Evolutionary conservation across 345 rosid species (phyloP).

Genomic region (Citrus australasica): DNA sequence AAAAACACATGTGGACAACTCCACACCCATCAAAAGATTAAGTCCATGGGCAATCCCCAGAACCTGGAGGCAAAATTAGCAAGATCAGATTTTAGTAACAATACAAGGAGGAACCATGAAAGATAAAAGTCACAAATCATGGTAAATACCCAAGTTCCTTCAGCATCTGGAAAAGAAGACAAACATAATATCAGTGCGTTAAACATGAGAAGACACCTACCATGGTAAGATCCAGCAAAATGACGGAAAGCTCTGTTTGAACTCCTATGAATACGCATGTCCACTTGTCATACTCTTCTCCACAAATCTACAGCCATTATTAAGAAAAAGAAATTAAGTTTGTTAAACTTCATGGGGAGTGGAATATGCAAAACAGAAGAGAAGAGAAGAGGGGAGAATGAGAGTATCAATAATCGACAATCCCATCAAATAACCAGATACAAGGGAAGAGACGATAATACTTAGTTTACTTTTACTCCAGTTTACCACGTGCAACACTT

Average conservation of each 20-base stretch:
- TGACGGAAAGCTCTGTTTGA: slow-evolving; percentile 75
- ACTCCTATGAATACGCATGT: slow-evolving; percentile 78
- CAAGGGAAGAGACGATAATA: not conserved
- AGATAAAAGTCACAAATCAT: not conserved
- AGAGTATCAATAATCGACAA: not conserved
- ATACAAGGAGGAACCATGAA: not conserved
- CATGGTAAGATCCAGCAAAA: slow-evolving; percentile 78
- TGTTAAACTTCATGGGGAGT: not conserved
- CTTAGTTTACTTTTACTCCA: not conserved
- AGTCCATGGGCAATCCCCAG: slow-evolving; percentile 91
- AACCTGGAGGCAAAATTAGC: slow-evolving; percentile 47
- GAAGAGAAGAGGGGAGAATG: not conserved
- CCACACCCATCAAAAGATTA: slow-evolving; percentile 83
- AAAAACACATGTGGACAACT: slow-evolving; percentile 75
- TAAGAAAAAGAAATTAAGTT: not conserved
- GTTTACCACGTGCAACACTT: too few species aligned
- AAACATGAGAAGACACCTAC: slow-evolving; percentile 32
- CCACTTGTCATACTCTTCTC: slow-evolving; percentile 77
- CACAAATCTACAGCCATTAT: slow-evolving; percentile 62
- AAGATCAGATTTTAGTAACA: slow-evolving; percentile 16
- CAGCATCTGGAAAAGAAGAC: slow-evolving; percentile 2
- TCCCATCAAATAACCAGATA: not conserved
- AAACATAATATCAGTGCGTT: not conserved
- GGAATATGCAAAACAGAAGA: not conserved
- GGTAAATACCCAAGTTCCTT: not conserved